These are phyloP conservation scores for Leersia perrieri DNA, from an alignment of 176 grass and related monocot genomes.

Conservation along the genomic window DNA sequence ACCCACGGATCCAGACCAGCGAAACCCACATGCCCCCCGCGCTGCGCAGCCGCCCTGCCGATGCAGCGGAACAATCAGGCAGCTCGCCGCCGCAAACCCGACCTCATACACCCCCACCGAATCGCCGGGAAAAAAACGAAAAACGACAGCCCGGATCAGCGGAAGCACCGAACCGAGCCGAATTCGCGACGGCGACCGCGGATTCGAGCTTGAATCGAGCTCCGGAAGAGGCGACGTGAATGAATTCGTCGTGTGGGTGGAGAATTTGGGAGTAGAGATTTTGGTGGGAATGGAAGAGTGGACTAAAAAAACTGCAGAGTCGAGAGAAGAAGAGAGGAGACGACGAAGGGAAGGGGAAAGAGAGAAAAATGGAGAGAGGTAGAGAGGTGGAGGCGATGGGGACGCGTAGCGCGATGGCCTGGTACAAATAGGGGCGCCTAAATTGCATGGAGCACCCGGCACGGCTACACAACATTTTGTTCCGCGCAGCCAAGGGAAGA, in stretches of 20 bases:
- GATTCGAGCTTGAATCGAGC: constrained; percentile 11
- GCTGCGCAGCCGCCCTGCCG: background rate
- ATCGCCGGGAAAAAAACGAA: background rate
- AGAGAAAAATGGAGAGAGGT: background rate
- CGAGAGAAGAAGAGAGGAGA: background rate
- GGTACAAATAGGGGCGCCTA: background rate
- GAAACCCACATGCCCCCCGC: constrained; percentile 74
- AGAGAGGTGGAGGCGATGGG: constrained; percentile 19
- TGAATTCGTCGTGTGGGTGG: background rate
- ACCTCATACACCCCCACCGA: constrained; percentile 37
- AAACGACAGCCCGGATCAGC: background rate
- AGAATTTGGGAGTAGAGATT: constrained; percentile 27
- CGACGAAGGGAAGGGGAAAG: constrained; percentile 26
- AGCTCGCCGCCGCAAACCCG: background rate
- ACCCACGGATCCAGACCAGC: constrained; percentile 89
- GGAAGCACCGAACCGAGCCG: background rate
- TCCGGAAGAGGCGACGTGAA: background rate
- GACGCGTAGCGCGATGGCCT: constrained; percentile 36
- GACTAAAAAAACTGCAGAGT: constrained; percentile 5
- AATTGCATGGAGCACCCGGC: constrained; percentile 26
- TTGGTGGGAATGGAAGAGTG: constrained; percentile 37
- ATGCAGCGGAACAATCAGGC: background rate
- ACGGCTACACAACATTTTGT: constrained; percentile 28
- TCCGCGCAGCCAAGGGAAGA: background rate
- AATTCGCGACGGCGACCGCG: background rate